Evolutionary conservation across 768 basidiomycete genomes (phyloP), one percentile per base, ranked within the genome.

Genomic region (Mycena leptocephala): DNA sequence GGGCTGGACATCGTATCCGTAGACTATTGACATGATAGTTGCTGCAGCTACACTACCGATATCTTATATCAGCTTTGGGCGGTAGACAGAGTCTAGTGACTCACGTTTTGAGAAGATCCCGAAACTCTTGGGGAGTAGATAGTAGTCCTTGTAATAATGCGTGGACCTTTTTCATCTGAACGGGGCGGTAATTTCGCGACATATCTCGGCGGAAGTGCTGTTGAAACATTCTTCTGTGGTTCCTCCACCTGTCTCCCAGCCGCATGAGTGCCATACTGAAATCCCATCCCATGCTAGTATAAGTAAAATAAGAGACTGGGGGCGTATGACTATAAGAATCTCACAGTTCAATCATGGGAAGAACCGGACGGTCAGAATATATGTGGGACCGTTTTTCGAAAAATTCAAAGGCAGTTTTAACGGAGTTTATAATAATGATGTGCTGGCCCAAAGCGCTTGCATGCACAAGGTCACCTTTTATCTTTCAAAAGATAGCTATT

Each of bases 11-110:
- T n/a, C 81, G 46, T 86, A 84, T 14, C 85, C 86, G 56, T 87
- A 86, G 22, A 84, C 80, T 30, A 81, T 76, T 11, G 72, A 69
- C 82, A 85, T 83, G 32, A 84, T 84, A n/a, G 82, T 81, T 30
- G 82, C 81, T 22, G 82, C 81, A 1, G 81, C 79, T 41, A 82
- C 78, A 48, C 84, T 85, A 48, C 43, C 24, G 32, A 72, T 55
- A 79, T 84, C 82, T 26, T 32, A n/a, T 39, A 18, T 55, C 35
- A 69, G 77, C 22, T 58, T 59, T 72, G 13, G 28, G 22, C 5
- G n/a, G 70, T 59, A 72, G 41, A 56, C 24, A 3, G 32, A 7
- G 16, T 13, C 18, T 24, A 41, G 33, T 32, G 16, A 26, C 56
- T 35, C 41, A 28, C 55, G 62, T 65, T 48, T 66, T 37, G 80